Evolutionary conservation across 176 grass and related monocot species (phyloP).

Genomic region (Phoenix dactylifera): DNA sequence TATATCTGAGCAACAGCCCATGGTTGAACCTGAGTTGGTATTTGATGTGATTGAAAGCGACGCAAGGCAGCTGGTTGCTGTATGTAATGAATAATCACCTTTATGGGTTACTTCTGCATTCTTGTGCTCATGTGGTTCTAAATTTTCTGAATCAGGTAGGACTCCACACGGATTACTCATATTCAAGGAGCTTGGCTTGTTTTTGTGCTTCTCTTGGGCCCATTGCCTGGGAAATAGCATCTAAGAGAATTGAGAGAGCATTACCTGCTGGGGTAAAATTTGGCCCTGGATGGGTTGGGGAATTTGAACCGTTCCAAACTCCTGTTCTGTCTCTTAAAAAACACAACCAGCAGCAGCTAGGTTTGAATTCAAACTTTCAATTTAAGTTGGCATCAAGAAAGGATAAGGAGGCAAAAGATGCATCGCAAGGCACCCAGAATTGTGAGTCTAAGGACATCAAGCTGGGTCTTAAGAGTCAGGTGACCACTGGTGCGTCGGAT

Average conservation of each 20-base stretch:
- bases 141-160: slow-evolving; percentile 36
- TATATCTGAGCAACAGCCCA: slow-evolving; percentile 38
- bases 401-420: slow-evolving; percentile 18
- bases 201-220: slow-evolving; percentile 47
- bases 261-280: slow-evolving; percentile 50
- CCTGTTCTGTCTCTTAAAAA: slow-evolving; percentile 28
- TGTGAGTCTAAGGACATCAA: slow-evolving; percentile 32
- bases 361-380: slow-evolving; percentile 12
- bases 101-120: slow-evolving; percentile 4
- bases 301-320: slow-evolving; percentile 49
- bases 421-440: slow-evolving; percentile 25
- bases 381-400: slow-evolving; percentile 23
- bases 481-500: slow-evolving; percentile 22
- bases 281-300: slow-evolving; percentile 57
- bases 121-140: background rate
- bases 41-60: slow-evolving; percentile 45
- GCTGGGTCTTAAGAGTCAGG: slow-evolving; percentile 27
- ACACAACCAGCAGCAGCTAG: slow-evolving; percentile 7
- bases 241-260: slow-evolving; percentile 33
- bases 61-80: slow-evolving; percentile 51
- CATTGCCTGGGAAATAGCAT: slow-evolving; percentile 49
- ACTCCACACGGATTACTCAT: slow-evolving; percentile 42
- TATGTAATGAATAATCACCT: slow-evolving; percentile 23
- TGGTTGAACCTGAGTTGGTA: slow-evolving; percentile 38
- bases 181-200: slow-evolving; percentile 52